Base-by-base conservation (phyloP, 2,329 filamentous ascomycete genomes). In the Aschersonia sp. region DNA sequence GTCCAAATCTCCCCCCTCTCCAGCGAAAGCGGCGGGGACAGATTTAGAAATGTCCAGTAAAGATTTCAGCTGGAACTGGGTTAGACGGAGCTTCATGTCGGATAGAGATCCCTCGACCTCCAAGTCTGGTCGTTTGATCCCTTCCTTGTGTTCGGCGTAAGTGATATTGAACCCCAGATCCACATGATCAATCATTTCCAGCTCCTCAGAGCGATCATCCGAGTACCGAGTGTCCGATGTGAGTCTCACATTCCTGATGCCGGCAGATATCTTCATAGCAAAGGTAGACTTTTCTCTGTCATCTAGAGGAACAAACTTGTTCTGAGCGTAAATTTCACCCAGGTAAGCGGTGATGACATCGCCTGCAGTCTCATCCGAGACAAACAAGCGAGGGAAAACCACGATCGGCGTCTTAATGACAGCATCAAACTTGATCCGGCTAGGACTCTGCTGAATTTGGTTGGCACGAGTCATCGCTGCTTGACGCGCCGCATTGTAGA, bases 181-280 rank as follows among this genome's bases (percentile, higher is more conserved):
- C 10, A 98, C 88, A 56, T 96, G 88, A 58, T 98, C 89, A 55
- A 99, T 95, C 70, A 99, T 84, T 61, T 98, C 87, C 6, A 98
- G 71, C 61, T 95, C 88, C 63, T 98, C 92, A 0, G 79, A 78
- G 49, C 76, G 67, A 35, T 80, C 77, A 2, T 81, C 73, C 0
- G 78, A 64, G 56, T 94, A 97, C 60, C 94, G 78, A 58, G 97
- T 87, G 47, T 87, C 81, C 0, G 90, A 97, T 0, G 87, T 96
- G 31, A 98, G 70, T 35, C 86, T 81, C 51, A 96, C 87, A 51
- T 98, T 94, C 47, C 90, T 79, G 54, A 99, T 90, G 29, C 92
- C 92, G 14, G 88, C 83, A 2, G 85, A 85, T 12, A 98, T 76
- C 60, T 94, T 88, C 72, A 95, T 98, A 33, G 87, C 87, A 50